These are phyloP conservation scores for Phytophthora foliorum DNA, from an alignment of 352 stramenopile species.

Conservation along the genomic window DNA sequence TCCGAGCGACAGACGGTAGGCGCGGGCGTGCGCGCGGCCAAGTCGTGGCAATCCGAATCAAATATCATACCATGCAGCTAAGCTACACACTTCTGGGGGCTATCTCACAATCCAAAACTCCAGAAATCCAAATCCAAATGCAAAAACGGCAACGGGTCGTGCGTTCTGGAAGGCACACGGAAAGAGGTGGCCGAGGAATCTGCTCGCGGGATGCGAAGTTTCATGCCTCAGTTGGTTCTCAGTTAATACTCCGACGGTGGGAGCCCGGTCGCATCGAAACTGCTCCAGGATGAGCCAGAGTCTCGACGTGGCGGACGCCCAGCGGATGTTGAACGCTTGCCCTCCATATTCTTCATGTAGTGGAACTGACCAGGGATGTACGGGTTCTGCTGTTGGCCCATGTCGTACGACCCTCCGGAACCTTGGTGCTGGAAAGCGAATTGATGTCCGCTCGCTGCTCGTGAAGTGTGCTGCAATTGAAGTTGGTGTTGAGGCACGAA, in stretches of 20 bases:
- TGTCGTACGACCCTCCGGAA: conserved; percentile 40
- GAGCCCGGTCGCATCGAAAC: conserved; percentile 52
- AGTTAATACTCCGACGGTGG: conserved; percentile 51
- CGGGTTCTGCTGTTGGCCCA: conserved; percentile 43
- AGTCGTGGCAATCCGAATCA: conserved; percentile 45
- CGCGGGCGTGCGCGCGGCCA: conserved; percentile 23
- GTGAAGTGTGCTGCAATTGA: conserved; percentile 42
- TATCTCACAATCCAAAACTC: conserved; percentile 55
- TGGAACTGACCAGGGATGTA: conserved; percentile 62
- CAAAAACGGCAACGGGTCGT: conserved; percentile 38
- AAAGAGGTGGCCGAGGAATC: conserved; percentile 14
- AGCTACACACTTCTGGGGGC: conserved; percentile 40
- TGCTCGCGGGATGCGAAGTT: background rate
- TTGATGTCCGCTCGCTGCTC: conserved; percentile 31
- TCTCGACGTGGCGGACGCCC: conserved; percentile 56
- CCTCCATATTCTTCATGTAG: conserved; percentile 79
- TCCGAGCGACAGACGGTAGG: conserved; percentile 33
- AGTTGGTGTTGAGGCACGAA: conserved; percentile 53
- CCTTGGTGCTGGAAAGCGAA: conserved; percentile 47
- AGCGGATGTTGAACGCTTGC: conserved; percentile 49
- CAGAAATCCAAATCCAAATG: conserved; percentile 53
- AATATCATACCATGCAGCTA: conserved; percentile 55
- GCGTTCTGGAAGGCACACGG: conserved; percentile 21
- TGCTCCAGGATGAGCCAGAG: conserved; percentile 64
- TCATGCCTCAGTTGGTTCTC: conserved; percentile 2